phyloP scores from a whole-genome alignment of 2,329 filamentous ascomycete genomes.

The Lojkania enalia region DNA sequence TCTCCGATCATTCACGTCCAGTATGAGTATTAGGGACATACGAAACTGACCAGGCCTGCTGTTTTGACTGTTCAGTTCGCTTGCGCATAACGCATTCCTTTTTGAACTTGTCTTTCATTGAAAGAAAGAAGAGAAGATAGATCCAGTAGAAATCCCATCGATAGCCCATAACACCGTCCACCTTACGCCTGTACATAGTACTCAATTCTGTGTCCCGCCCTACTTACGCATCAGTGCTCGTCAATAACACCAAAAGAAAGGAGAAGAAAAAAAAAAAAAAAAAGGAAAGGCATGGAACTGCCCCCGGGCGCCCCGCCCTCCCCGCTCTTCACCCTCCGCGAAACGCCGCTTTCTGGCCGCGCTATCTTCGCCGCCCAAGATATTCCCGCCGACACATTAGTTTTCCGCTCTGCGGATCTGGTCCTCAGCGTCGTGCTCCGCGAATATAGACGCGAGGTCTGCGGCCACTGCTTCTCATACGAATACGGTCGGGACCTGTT shows the following conservation, averaged over 20 bases:
- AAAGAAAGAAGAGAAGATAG: too few relatives aligned
- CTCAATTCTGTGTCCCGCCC: too few relatives aligned
- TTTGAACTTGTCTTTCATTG: too few relatives aligned
- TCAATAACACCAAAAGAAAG: too few relatives aligned
- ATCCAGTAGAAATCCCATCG: too few relatives aligned
- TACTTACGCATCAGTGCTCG: too few relatives aligned
- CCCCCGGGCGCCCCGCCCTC: slow-evolving; percentile 32
- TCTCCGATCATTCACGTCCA: slow-evolving; percentile 26
- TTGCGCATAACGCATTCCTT: too few relatives aligned
- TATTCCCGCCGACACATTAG: slow-evolving; percentile 40
- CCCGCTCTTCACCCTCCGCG: slow-evolving; percentile 41
- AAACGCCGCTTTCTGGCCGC: slow-evolving; percentile 49
- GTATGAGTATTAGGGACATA: slow-evolving; percentile 38
- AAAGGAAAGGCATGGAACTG: slow-evolving; percentile 4
- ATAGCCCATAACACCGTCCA: too few relatives aligned
- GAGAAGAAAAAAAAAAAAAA: too few relatives aligned
- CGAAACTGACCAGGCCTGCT: slow-evolving; percentile 25
- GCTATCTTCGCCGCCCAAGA: slow-evolving; percentile 48
- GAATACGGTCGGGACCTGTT: slow-evolving; percentile 48
- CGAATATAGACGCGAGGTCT: slow-evolving; percentile 54
- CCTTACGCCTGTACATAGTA: too few relatives aligned
- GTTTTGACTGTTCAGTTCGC: too few relatives aligned
- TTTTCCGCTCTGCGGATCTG: slow-evolving; percentile 45
- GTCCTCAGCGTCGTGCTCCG: slow-evolving; percentile 48
- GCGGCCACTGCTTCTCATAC: slow-evolving; percentile 52